These are phyloP conservation scores for Diversispora eburnea DNA, from an alignment of 192 early-diverging fungal genomes.

Conservation along the genomic window DNA sequence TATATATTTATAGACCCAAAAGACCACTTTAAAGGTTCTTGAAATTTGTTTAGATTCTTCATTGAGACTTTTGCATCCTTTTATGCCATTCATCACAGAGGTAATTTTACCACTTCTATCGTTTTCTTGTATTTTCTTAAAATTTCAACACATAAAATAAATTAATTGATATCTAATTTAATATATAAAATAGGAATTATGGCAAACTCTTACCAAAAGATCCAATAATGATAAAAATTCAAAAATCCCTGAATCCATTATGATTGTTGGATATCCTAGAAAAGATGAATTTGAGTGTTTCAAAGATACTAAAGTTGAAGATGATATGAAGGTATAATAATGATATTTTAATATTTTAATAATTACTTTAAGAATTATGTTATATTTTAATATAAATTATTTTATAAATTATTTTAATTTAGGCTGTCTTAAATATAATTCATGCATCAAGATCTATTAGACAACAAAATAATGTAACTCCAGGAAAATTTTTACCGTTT, in stretches of 20 bases:
- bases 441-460: constrained; percentile 52
- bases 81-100: constrained; percentile 98
- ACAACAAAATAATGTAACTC: constrained; percentile 48
- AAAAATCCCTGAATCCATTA: constrained; percentile 36
- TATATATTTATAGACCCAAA: constrained; percentile 38
- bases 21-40: constrained; percentile 48
- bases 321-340: constrained; percentile 44
- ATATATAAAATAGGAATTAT: constrained; percentile 46
- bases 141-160: not conserved
- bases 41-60: constrained; percentile 73
- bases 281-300: constrained; percentile 29
- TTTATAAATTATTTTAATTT: not conserved
- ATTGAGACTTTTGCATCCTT: constrained; percentile 84
- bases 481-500: constrained; percentile 44
- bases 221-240: constrained; percentile 9
- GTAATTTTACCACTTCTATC: constrained; percentile 42
- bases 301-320: constrained; percentile 42
- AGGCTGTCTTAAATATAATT: constrained; percentile 46
- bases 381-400: too few relatives aligned
- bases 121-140: not conserved
- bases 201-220: constrained; percentile 41
- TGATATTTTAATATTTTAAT: too few relatives aligned
- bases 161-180: not conserved
- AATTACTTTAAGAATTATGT: too few relatives aligned
- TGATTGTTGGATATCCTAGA: constrained; percentile 47